A percentile compares a stretch with the other conserved stretches of the same genome.
Evolutionary conservation across 169 alveolate species (phyloP).

Genomic region (Condylostoma magnum): DNA sequence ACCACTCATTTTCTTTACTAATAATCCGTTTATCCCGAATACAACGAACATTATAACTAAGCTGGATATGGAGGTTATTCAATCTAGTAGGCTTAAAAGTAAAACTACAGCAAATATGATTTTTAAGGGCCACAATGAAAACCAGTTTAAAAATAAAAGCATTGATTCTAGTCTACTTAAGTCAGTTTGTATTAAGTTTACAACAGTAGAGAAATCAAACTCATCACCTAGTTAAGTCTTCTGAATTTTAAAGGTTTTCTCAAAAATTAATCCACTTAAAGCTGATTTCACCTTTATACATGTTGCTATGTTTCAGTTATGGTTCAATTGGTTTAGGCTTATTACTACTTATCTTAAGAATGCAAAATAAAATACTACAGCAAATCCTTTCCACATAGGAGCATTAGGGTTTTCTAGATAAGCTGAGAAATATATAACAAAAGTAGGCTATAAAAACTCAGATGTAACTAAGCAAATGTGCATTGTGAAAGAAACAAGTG

Average conservation of each 20-base stretch:
- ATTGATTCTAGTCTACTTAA: not conserved
- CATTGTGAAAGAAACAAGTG: too few species aligned
- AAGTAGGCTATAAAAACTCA: too few species aligned
- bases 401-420: too few species aligned
- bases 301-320: not conserved
- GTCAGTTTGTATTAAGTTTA: slow-evolving; percentile 24
- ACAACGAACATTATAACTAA: not conserved
- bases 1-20: not conserved
- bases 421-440: too few species aligned
- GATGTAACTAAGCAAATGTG: too few species aligned
- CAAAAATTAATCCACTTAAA: not conserved
- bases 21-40: not conserved
- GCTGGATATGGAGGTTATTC: not conserved
- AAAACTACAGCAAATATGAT: not conserved
- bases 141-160: not conserved
- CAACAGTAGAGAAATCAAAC: not conserved
- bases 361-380: not conserved
- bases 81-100: not conserved
- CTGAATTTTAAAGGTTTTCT: not conserved
- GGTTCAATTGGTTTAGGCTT: not conserved
- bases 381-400: too few species aligned
- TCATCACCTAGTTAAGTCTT: not conserved
- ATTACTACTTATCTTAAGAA: not conserved
- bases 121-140: not conserved
- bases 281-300: not conserved